Percentiles rank a stretch among this genome's conserved stretches.
Conservation (phyloP, 2,329 filamentous ascomycete genomes). For the Thelonectria discophora region DNA sequence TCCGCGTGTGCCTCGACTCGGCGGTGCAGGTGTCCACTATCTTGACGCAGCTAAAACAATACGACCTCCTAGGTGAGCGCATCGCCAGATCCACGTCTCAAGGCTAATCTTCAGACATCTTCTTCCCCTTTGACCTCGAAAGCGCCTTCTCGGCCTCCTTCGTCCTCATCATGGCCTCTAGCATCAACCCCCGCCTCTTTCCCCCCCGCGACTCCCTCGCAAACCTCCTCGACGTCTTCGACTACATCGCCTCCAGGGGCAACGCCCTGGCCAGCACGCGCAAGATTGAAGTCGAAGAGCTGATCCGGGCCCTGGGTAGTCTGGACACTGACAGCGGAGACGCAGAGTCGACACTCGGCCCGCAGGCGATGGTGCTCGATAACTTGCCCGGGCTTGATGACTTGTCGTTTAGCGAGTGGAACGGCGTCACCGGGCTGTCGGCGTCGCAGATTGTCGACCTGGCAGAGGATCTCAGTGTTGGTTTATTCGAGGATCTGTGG, state of each 20-base stretch:
- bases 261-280: slow-evolving; percentile 11
- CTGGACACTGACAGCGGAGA: neutral
- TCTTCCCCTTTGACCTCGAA: slow-evolving; percentile 24
- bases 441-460: neutral
- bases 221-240: slow-evolving; percentile 11
- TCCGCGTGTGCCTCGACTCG: slow-evolving; percentile 18
- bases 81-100: neutral
- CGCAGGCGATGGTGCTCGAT: neutral
- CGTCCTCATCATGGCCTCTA: slow-evolving; percentile 19
- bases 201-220: slow-evolving; percentile 9
- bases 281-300: slow-evolving; percentile 19
- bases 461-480: neutral
- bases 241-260: slow-evolving; percentile 8
- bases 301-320: slow-evolving; percentile 5
- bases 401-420: slow-evolving; percentile 5
- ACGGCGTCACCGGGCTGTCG: neutral
- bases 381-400: neutral
- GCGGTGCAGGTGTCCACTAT: slow-evolving; percentile 17
- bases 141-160: slow-evolving; percentile 19
- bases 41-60: slow-evolving; percentile 14
- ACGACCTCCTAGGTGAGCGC: slow-evolving; percentile 14
- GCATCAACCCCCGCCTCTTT: slow-evolving; percentile 9
- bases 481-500: slow-evolving; percentile 1
- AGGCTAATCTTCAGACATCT: slow-evolving; percentile 9
- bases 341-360: neutral